Percentiles rank a stretch among this genome's conserved stretches.
These are phyloP conservation scores for Boechera stricta DNA, from an alignment of 345 rosid genomes.

Conservation along the genomic window DNA sequence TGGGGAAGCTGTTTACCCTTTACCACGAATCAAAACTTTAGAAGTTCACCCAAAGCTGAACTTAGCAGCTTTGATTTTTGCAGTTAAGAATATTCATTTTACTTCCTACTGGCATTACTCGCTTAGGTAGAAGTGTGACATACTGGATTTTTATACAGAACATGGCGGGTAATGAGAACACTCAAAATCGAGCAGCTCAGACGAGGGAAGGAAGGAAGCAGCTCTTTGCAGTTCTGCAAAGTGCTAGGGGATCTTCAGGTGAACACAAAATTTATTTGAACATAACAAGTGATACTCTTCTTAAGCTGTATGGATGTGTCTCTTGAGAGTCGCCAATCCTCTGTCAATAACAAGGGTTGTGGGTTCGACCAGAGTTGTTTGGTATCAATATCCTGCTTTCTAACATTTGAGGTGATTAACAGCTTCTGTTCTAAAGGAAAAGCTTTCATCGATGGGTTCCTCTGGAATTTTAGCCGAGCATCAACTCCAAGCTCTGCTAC, in stretches of 20 bases:
- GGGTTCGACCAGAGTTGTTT: slow-evolving; percentile 7
- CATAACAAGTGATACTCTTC: slow-evolving; percentile 16
- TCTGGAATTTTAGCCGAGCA: slow-evolving; percentile 99
- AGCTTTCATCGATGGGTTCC: slow-evolving; percentile 87
- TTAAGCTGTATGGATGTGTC: slow-evolving; percentile 18
- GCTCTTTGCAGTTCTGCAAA: slow-evolving; percentile 95
- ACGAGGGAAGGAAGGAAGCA: slow-evolving; percentile 97
- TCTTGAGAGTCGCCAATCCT: slow-evolving; percentile 11
- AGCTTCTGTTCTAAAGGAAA: slow-evolving; percentile 94
- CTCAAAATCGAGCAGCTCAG: slow-evolving; percentile 78
- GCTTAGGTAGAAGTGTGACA: slow-evolving; percentile 32
- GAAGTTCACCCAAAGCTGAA: slow-evolving; percentile 96
- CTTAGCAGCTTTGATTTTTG: slow-evolving; percentile 84
- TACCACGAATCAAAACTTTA: slow-evolving; percentile 78
- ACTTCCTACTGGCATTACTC: slow-evolving; percentile 25
- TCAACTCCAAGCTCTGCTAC: slow-evolving; percentile 96
- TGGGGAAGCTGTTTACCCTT: slow-evolving; percentile 95
- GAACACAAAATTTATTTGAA: slow-evolving; percentile 32
- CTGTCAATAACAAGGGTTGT: slow-evolving; percentile 18
- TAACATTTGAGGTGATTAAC: slow-evolving; percentile 54
- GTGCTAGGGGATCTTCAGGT: slow-evolving; percentile 99
- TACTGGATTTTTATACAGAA: slow-evolving; percentile 55
- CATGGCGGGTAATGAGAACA: slow-evolving; percentile 61
- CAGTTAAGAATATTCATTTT: slow-evolving; percentile 61
- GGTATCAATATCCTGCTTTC: slow-evolving; percentile 28